A percentile compares a stretch with the other conserved stretches of the same genome.
These are phyloP conservation scores for Tubosaeta sp. DNA, from an alignment of 768 basidiomycete genomes.

Conservation along the genomic window DNA sequence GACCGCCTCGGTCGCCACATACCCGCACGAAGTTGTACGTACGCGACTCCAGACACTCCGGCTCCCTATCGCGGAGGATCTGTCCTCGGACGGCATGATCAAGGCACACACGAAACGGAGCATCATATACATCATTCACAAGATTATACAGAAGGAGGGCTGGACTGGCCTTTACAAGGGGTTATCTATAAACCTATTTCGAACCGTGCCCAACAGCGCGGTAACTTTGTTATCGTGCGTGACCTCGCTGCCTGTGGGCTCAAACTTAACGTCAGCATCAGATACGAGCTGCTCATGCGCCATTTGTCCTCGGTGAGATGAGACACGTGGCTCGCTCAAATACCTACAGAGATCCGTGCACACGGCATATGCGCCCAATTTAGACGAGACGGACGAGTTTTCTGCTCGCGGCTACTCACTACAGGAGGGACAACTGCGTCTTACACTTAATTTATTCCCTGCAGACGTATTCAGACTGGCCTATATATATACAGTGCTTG, in stretches of 20 bases:
- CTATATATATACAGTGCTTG: background rate
- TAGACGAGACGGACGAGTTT: constrained; percentile 17
- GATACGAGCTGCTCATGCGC: constrained; percentile 33
- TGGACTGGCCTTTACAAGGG: constrained; percentile 91
- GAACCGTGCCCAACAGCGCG: constrained; percentile 95
- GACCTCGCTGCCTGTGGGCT: background rate
- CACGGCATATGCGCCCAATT: constrained; percentile 4
- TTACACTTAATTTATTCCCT: constrained; percentile 12
- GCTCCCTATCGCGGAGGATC: constrained; percentile 55
- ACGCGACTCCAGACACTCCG: constrained; percentile 91
- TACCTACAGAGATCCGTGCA: constrained; percentile 9
- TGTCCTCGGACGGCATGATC: constrained; percentile 60
- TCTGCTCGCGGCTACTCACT: constrained; percentile 8
- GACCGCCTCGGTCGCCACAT: constrained; percentile 92
- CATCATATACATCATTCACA: constrained; percentile 67
- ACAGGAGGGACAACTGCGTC: background rate
- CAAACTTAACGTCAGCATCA: constrained; percentile 7
- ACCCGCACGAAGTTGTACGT: constrained; percentile 98
- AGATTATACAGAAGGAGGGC: constrained; percentile 77
- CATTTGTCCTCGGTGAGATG: constrained; percentile 24
- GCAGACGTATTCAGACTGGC: constrained; percentile 4
- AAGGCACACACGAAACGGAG: constrained; percentile 55
- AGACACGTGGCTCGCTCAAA: background rate
- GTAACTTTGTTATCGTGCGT: constrained; percentile 75
- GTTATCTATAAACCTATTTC: constrained; percentile 85